Evolutionary conservation across 1,139 yeast species (phyloP), one percentile per base, ranked within the genome.

Genomic region (Chernovozyma aurita): DNA sequence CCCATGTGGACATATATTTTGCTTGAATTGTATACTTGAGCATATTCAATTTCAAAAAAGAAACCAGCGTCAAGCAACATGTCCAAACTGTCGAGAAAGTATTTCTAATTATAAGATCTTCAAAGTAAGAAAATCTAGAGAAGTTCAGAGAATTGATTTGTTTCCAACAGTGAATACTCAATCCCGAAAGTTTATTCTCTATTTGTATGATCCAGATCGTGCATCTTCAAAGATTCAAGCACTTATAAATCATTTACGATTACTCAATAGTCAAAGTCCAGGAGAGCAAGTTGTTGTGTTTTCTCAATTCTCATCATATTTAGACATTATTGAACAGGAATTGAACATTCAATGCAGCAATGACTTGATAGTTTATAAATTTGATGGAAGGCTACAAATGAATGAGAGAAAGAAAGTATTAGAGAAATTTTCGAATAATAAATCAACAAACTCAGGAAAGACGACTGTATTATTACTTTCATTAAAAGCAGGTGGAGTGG

Each of bases 401-500:
- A 74, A 69, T 21, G 86, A 83, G 41, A 69, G 98, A 26, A 75
- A 80, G 22, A 61, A 60, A 14, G 77, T 86, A 0, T 59, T 90
- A 32, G 40, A 37, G 9, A 30, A 30, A 24, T 37, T 37, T 30
- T 22, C 33, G 9, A 24, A 15, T 24, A 27, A 16, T n/a, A 30
- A 33, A 30, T 56, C 63, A 8, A 45, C 52, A 28, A 46, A 51
- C 5, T 49, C 51, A 22, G 47, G 54, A 13, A 64, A 64, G 36
- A 59, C 80, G 3, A 72, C 79, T 2, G 73, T 90, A 1, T 56
- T 92, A 15, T 61, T 90, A 16, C 59, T 92, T 25, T 85, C 95
- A 1, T 63, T 90, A 42, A 90, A 87, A 56, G 95, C 97, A 0
- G 97, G 98, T 14, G 97, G 97, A 4, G 96, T 90, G 7, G 98